These are phyloP conservation scores for Ceratocystiopsis minuta DNA, from an alignment of 2,329 filamentous ascomycete species.

Conservation along the genomic window DNA sequence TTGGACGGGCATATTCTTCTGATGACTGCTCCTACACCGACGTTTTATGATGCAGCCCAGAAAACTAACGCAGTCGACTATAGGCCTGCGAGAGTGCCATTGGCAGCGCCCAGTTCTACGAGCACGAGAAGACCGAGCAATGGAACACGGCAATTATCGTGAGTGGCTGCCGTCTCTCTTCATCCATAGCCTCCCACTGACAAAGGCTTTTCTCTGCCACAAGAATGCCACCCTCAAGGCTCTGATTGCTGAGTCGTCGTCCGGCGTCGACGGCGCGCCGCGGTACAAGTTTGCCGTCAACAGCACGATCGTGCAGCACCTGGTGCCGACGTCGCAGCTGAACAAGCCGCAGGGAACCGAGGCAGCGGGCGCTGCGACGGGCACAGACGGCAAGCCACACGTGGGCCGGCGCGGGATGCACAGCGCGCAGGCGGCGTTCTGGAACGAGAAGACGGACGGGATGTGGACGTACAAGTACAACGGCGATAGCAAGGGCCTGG, in stretches of 20 bases:
- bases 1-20: too few relatives aligned
- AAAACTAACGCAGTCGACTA: background rate
- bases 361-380: conserved; percentile 24
- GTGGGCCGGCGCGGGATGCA: conserved; percentile 82
- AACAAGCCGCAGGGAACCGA: conserved; percentile 40
- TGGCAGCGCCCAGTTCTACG: conserved; percentile 58
- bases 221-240: conserved; percentile 62
- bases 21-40: background rate
- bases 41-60: background rate
- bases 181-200: background rate
- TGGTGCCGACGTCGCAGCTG: conserved; percentile 47
- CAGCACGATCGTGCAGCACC: conserved; percentile 94
- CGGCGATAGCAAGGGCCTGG: conserved; percentile 46
- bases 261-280: conserved; percentile 29
- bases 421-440: conserved; percentile 68
- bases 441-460: conserved; percentile 79
- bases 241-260: conserved; percentile 57
- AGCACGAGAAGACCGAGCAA: conserved; percentile 64
- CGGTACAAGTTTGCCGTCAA: conserved; percentile 90
- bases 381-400: conserved; percentile 48
- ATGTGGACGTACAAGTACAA: conserved; percentile 85
- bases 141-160: conserved; percentile 95
- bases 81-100: conserved; percentile 74
- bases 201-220: background rate
- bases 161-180: conserved; percentile 17